Evolutionary conservation across 2,329 filamentous ascomycete genomes (phyloP), one percentile per base, ranked within the genome.

Genomic region (Calonectria ilicicola): DNA sequence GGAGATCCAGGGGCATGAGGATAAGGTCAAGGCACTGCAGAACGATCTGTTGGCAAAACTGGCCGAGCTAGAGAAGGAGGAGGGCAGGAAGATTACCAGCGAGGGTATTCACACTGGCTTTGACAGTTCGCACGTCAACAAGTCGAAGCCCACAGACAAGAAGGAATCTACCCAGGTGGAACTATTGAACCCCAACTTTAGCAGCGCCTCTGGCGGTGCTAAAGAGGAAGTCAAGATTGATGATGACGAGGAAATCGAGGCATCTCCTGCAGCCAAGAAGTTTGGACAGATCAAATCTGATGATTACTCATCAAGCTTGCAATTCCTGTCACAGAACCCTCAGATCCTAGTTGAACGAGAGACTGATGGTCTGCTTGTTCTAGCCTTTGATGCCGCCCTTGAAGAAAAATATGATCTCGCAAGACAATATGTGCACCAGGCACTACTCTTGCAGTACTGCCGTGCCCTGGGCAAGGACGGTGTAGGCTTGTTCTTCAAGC

Each of bases 401-500:
- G 92, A 95, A 75, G 91, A 91, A 69, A 91, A 94, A 76, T 91
- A 93, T 68, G 93, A 94, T n/a, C 91, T 93, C 77, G 92, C 95
- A 5, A 91, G 93, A 60, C 94, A 96, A 82, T 98, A 93, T 84
- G 95, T 99, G 26, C 97, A 99, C 84, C 96, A 98, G 83, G 96
- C 94, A 3, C 88, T 98, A 19, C 88, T 99, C 15, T 86, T 99
- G 47, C 97, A 99, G 83, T 99, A 99, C 87, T 99, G 97, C 85
- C 92, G 96, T 12, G 93, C 95, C 49, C 89, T 99, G 8, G 96
- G 96, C 73, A 92, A 91, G 76, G 95, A 98, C 79, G 96, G 96
- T 26, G 95, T 98, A 10, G 90, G 91, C 7, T 86, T 98, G 35
- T 99, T 99, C 88, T 99, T 99, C 90, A 98, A 97, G 86, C 93